Evolutionary conservation across 148 eudicot genomes (phyloP), one percentile per base, ranked within the genome.

Genomic region (Amaranthus palmeri): DNA sequence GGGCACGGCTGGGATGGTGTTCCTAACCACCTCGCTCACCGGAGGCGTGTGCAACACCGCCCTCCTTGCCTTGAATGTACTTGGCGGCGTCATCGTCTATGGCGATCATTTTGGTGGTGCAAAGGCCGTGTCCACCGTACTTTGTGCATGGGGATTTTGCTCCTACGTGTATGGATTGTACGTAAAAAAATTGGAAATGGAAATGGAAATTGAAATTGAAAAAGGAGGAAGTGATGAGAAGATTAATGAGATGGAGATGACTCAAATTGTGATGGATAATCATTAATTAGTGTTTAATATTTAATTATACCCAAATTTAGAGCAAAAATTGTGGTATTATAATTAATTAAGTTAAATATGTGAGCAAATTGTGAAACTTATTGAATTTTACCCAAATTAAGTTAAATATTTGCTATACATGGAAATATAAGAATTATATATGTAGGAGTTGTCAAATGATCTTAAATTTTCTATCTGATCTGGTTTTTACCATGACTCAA

Each of bases 1-100:
- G 95, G 97, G 97, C 8, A 91, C 97, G 18, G 95, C 97, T 0
- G 97, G 97, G 61, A 86, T 91, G 92, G 95, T 91, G 75, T 91
- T 84, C 72, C 41, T 89, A 43, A 91, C 97, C 36, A 78, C 92
- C 52, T 86, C 92, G 44, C 60, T 91, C 63, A 91, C 95, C 0
- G 85, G 92, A 0, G 96, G 91, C 44, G 84, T 90, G 11, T 85
- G 91, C 78, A 90, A 84, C 90, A 83, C 88, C 67, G 90, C 92
- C 50, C 65, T 91, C 8, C 65, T 89, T 53, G 90, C 80, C 0
- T 55, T 85, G 54, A 91, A 89, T 41, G 97, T 91, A 7, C 0
- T 89, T 3, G 79, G 82, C 0, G 97, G 97, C 3, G 95, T 91
- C 40, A 7, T 83, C 36, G 87, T 89, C 6, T 91, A 85, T 7